Evolutionary conservation across 179 eudicot genomes (phyloP).

Genomic region (Nepenthes alata): DNA sequence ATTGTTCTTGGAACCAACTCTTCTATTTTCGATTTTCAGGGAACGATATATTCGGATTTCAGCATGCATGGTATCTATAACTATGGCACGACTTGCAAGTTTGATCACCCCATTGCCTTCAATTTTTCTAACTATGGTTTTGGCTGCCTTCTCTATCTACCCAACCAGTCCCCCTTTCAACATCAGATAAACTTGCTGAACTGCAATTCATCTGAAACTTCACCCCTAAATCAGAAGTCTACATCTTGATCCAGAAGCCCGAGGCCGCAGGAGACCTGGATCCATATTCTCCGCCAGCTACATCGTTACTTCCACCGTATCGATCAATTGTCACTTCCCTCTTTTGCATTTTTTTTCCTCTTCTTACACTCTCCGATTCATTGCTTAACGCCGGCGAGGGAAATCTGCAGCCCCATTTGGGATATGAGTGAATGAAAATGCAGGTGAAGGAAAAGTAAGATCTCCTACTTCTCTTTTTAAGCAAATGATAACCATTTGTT

Average conservation of each 20-base stretch:
- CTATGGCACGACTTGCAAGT: constrained; percentile 59
- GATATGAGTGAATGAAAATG: constrained; percentile 24
- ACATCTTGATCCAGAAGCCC: constrained; percentile 33
- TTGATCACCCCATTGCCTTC: constrained; percentile 45
- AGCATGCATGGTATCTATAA: constrained; percentile 40
- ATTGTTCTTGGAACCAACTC: not conserved
- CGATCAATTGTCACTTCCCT: constrained; percentile 1
- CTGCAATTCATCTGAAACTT: constrained; percentile 20
- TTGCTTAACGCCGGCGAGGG: too few relatives aligned
- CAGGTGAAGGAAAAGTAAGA: constrained; percentile 21
- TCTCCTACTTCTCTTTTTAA: not conserved
- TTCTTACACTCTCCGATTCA: not conserved
- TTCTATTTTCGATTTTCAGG: constrained; percentile 23
- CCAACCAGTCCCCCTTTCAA: constrained; percentile 17
- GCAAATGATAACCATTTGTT: not conserved
- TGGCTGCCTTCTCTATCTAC: constrained; percentile 20
- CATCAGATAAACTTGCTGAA: constrained; percentile 17
- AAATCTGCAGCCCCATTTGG: constrained; percentile 9
- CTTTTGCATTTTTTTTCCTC: constrained; percentile 9
- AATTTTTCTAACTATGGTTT: constrained; percentile 23
- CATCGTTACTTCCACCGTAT: constrained; percentile 12
- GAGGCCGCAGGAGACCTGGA: constrained; percentile 18
- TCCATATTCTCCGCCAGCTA: not conserved
- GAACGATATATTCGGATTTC: constrained; percentile 38
- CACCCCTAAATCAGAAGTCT: constrained; percentile 36